Evolutionary conservation across 2,329 filamentous ascomycete genomes (phyloP).

Genomic region (Blumeriella jaapii): DNA sequence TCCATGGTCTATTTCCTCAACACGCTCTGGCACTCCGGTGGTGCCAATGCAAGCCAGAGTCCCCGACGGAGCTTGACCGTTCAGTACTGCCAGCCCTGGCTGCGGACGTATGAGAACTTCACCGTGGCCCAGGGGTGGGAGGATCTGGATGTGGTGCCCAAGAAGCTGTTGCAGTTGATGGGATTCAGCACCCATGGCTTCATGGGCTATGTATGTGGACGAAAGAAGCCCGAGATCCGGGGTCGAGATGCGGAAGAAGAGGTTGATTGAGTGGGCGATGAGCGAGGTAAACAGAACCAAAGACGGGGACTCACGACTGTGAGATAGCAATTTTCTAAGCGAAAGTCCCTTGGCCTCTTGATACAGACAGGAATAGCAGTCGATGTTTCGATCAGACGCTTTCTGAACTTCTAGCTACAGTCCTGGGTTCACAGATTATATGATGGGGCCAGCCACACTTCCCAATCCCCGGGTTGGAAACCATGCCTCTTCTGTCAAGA

Average conservation of each 20-base stretch:
- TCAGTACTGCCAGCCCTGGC: conserved; percentile 28
- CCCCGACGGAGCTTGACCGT: conserved; percentile 21
- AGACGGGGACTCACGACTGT: no score
- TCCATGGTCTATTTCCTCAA: conserved; percentile 25
- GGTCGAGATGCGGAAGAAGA: conserved; percentile 25
- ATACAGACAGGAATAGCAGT: no score
- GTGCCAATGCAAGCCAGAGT: conserved; percentile 18
- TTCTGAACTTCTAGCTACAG: no score
- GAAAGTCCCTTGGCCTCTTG: no score
- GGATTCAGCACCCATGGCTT: conserved; percentile 23
- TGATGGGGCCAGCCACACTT: no score
- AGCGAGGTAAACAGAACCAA: no score
- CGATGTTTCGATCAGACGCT: no score
- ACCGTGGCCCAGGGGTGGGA: conserved; percentile 28
- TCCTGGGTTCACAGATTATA: no score
- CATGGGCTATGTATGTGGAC: conserved; percentile 26
- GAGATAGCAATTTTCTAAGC: no score
- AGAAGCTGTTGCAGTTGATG: conserved; percentile 20
- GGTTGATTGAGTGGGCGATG: conserved; percentile 24
- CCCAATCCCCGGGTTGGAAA: no score
- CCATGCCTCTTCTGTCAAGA: no score
- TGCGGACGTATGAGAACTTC: conserved; percentile 30
- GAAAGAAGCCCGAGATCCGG: conserved; percentile 20
- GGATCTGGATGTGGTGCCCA: conserved; percentile 21
- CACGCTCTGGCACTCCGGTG: conserved; percentile 24